Percentiles rank a stretch among this genome's conserved stretches.
Conservation (phyloP, 179 eudicot genomes). For the Beta corolliflora region DNA sequence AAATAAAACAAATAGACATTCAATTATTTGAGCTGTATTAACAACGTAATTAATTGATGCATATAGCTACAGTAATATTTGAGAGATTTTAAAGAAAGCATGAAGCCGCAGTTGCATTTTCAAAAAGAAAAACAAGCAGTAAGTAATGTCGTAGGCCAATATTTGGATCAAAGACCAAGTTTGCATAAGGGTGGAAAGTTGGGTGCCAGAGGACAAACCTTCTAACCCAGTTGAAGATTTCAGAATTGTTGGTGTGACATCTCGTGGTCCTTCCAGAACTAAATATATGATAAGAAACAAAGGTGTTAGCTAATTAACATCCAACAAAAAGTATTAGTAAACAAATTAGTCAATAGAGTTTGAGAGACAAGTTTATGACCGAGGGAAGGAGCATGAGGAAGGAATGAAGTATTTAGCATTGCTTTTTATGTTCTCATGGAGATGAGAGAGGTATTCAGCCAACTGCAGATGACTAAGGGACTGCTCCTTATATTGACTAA, state of each 20-base stretch:
- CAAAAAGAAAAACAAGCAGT: neutral
- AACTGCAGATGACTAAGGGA: too few species aligned
- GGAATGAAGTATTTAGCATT: too few species aligned
- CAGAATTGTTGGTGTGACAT: conserved; percentile 71
- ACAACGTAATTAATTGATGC: neutral
- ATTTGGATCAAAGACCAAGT: neutral
- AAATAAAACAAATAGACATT: neutral
- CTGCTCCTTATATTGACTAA: too few species aligned
- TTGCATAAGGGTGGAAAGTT: neutral
- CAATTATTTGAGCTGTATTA: neutral
- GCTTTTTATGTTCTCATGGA: too few species aligned
- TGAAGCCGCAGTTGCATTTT: neutral
- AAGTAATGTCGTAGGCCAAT: neutral
- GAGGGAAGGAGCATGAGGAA: too few species aligned
- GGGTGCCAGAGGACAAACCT: conserved; percentile 44
- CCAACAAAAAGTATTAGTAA: conserved; percentile 2
- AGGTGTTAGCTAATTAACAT: neutral
- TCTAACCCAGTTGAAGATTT: conserved; percentile 88
- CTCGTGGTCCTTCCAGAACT: conserved; percentile 87
- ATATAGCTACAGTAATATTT: neutral
- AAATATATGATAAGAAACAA: conserved; percentile 24
- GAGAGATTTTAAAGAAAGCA: neutral
- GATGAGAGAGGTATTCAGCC: too few species aligned
- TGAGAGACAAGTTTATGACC: neutral
- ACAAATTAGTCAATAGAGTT: neutral